These are phyloP conservation scores for Xylaria nigripes DNA, from an alignment of 495 filamentous ascomycete species.

Conservation along the genomic window DNA sequence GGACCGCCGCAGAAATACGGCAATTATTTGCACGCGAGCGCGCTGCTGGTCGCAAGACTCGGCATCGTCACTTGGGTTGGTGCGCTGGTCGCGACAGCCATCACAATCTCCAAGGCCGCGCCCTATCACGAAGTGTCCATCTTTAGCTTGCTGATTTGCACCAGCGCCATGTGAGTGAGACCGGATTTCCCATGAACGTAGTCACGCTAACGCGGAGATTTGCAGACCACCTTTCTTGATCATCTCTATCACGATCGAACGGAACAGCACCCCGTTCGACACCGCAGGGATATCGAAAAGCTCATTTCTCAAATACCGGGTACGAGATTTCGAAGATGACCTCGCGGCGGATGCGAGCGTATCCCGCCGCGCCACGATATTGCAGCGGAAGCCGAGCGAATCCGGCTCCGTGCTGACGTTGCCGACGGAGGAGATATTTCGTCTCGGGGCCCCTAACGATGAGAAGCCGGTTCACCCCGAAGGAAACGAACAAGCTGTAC, in stretches of 20 bases:
- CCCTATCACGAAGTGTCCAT: constrained; percentile 13
- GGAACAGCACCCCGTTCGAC: constrained; percentile 18
- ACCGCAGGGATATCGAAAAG: constrained; percentile 14
- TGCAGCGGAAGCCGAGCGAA: constrained; percentile 19
- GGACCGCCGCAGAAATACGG: constrained; percentile 21
- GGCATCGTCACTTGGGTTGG: constrained; percentile 20
- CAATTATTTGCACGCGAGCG: constrained; percentile 23
- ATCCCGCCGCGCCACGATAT: constrained; percentile 19
- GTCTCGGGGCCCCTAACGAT: constrained; percentile 7
- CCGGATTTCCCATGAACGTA: no score
- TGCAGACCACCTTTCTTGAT: constrained; percentile 19
- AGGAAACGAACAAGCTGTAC: background rate
- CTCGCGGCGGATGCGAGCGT: constrained; percentile 19
- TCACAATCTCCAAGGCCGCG: constrained; percentile 16
- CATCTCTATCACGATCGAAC: constrained; percentile 24
- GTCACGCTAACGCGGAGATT: background rate
- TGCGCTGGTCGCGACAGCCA: constrained; percentile 17
- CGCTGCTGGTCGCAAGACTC: constrained; percentile 23
- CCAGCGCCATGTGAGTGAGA: constrained; percentile 20
- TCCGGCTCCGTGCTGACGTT: constrained; percentile 19
- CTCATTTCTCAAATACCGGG: constrained; percentile 15
- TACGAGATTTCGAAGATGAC: constrained; percentile 14
- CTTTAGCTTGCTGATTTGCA: constrained; percentile 19
- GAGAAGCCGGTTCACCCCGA: background rate
- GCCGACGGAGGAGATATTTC: constrained; percentile 20